A percentile compares a stretch with the other conserved stretches of the same genome.
phyloP scores from a whole-genome alignment of 768 basidiomycete species.

The Amanita exitialis region DNA sequence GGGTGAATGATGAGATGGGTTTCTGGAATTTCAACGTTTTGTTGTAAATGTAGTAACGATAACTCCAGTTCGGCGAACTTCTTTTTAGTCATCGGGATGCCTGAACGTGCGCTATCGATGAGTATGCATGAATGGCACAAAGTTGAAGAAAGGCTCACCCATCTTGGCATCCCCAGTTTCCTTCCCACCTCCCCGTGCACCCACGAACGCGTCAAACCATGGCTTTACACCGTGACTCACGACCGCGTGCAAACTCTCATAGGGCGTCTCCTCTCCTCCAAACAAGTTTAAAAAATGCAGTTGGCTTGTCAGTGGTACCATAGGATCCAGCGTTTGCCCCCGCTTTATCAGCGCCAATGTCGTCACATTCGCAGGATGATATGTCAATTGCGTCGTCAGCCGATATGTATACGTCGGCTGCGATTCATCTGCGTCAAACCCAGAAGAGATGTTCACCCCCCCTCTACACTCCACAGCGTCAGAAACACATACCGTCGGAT shows the following conservation, averaged over 20 bases:
- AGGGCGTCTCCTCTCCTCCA: conserved; percentile 81
- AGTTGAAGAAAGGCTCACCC: conserved; percentile 27
- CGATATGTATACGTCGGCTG: conserved; percentile 55
- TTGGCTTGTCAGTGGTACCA: conserved; percentile 73
- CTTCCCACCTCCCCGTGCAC: conserved; percentile 65
- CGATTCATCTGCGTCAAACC: conserved; percentile 44
- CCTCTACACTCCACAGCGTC: conserved; percentile 5
- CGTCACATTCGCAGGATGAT: conserved; percentile 70
- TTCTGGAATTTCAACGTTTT: conserved; percentile 98
- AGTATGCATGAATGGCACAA: not conserved
- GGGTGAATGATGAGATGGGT: conserved; percentile 91
- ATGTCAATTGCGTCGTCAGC: conserved; percentile 64
- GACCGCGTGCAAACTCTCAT: conserved; percentile 91
- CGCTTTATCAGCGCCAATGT: conserved; percentile 96
- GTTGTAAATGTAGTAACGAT: conserved; percentile 88
- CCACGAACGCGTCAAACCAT: conserved; percentile 97
- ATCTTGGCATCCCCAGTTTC: conserved; percentile 67
- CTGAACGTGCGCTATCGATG: conserved; percentile 11
- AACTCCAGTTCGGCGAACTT: conserved; percentile 98
- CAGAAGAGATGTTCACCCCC: conserved; percentile 1
- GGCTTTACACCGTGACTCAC: conserved; percentile 95
- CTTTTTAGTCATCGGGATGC: conserved; percentile 98
- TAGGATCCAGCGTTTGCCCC: conserved; percentile 68
- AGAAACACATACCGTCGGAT: conserved; percentile 45
- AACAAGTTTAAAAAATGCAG: conserved; percentile 91